phyloP scores from a whole-genome alignment of 2,329 filamentous ascomycete genomes.

The Laburnicola sp. region DNA sequence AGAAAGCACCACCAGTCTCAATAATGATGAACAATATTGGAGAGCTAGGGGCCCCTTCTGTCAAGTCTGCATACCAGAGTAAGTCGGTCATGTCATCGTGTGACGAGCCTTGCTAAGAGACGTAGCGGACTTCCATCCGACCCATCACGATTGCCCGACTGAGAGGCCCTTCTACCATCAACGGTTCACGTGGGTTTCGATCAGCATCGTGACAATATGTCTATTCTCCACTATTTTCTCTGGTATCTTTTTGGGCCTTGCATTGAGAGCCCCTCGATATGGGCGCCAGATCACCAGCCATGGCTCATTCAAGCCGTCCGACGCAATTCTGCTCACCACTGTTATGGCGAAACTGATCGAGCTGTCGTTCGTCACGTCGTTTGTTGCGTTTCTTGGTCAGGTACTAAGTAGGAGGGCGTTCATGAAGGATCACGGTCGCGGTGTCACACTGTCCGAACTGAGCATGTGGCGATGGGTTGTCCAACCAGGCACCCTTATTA shows the following conservation, averaged over 20 bases:
- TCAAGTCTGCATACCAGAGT: conserved; percentile 42
- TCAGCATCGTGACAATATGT: conserved; percentile 51
- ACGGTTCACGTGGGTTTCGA: conserved; percentile 53
- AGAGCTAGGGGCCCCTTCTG: conserved; percentile 33
- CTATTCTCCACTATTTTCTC: conserved; percentile 67
- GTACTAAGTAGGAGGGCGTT: conserved; percentile 71
- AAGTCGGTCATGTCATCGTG: conserved; percentile 6
- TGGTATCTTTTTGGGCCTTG: conserved; percentile 67
- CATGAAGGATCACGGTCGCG: conserved; percentile 57
- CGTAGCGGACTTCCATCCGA: conserved; percentile 38
- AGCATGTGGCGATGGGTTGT: conserved; percentile 72
- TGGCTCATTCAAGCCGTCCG: conserved; percentile 60
- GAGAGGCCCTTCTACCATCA: conserved; percentile 45
- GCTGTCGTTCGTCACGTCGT: conserved; percentile 75
- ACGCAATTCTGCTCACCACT: conserved; percentile 68
- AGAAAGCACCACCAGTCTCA: conserved; percentile 22
- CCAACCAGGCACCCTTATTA: conserved; percentile 70
- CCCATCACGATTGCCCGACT: conserved; percentile 43
- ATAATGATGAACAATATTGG: conserved; percentile 34
- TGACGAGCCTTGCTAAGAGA: background rate
- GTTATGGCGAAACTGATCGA: conserved; percentile 77
- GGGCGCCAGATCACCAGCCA: conserved; percentile 60
- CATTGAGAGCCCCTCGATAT: conserved; percentile 65
- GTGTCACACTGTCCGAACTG: conserved; percentile 75
- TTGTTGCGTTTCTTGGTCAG: conserved; percentile 75